These are phyloP conservation scores for Magnaporthiopsis incrustans DNA, from an alignment of 2,329 filamentous ascomycete species.

Conservation along the genomic window DNA sequence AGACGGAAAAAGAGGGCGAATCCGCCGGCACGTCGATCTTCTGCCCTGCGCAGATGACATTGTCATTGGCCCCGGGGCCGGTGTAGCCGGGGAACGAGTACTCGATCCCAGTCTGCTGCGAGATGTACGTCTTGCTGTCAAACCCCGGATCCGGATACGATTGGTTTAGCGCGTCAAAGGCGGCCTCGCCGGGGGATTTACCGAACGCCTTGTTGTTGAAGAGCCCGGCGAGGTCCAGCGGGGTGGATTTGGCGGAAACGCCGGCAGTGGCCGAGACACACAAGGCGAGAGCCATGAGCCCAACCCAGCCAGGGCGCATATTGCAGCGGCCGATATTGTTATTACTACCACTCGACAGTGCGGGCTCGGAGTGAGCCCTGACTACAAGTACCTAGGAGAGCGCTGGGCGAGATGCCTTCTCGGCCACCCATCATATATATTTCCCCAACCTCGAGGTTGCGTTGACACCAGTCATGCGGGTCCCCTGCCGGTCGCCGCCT, in stretches of 20 bases:
- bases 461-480: not conserved
- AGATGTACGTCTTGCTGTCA: conserved; percentile 27
- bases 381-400: too few relatives aligned
- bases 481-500: not conserved
- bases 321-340: not conserved
- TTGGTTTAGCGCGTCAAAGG: conserved; percentile 33
- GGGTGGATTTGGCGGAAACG: conserved; percentile 15
- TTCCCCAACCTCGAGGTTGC: not conserved
- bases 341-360: not conserved
- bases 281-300: not conserved
- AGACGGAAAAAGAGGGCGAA: conserved; percentile 30
- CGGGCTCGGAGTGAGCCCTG: not conserved
- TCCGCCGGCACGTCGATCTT: conserved; percentile 23
- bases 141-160: conserved; percentile 30
- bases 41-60: conserved; percentile 34
- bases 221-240: conserved; percentile 23
- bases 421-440: not conserved
- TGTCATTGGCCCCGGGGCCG: conserved; percentile 26
- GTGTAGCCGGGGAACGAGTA: conserved; percentile 36
- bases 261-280: not conserved
- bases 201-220: conserved; percentile 43
- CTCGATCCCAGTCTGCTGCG: conserved; percentile 29
- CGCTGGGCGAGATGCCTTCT: not conserved
- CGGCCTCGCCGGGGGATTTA: conserved; percentile 32
- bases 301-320: not conserved